phyloP scores from a whole-genome alignment of 2,329 filamentous ascomycete genomes.

The Colletotrichum tropicale region DNA sequence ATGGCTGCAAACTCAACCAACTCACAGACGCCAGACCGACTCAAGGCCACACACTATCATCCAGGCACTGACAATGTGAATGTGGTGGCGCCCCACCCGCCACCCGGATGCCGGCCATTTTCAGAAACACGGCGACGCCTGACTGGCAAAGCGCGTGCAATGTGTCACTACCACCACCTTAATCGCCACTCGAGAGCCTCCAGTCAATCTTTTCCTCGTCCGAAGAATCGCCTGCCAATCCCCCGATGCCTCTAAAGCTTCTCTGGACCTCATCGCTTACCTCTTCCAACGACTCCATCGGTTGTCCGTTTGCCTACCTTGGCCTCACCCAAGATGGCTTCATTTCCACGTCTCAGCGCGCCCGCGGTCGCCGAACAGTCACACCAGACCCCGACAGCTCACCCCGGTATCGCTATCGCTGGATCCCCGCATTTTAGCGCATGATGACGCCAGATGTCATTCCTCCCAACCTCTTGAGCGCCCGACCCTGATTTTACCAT shows the following conservation, averaged over 20 bases:
- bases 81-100: conserved; percentile 9
- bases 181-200: conserved; percentile 15
- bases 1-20: background rate
- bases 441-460: background rate
- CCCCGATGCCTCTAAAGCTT: conserved; percentile 1
- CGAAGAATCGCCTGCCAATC: conserved; percentile 7
- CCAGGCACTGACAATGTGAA: conserved; percentile 3
- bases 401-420: background rate
- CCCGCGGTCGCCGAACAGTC: background rate
- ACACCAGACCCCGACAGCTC: background rate
- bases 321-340: background rate
- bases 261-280: conserved; percentile 4
- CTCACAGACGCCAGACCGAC: background rate
- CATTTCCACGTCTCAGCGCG: background rate
- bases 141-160: background rate
- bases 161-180: background rate
- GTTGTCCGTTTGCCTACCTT: background rate
- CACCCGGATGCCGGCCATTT: background rate
- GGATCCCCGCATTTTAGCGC: background rate
- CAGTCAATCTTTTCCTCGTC: conserved; percentile 11
- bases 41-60: background rate
- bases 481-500: background rate
- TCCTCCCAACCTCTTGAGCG: background rate
- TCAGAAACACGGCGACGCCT: background rate
- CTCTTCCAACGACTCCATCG: background rate